Percentiles rank a stretch among this genome's conserved stretches.
Conservation (phyloP, 208 protist genomes). For the Acanthamoeba lugdunensis region DNA sequence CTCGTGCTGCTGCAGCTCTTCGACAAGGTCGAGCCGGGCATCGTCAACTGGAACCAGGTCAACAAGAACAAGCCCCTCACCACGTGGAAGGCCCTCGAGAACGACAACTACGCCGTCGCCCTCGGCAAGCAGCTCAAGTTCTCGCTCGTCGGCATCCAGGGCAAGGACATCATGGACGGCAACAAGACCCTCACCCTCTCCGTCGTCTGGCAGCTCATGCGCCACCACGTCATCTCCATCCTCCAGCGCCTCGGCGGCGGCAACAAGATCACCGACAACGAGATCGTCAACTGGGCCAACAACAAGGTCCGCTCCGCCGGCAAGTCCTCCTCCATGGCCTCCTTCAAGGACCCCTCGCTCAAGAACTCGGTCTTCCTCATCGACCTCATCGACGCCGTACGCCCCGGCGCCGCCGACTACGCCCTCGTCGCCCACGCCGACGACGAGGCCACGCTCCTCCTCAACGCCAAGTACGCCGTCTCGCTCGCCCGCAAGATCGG, state of each 20-base stretch:
- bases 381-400: constrained; percentile 86
- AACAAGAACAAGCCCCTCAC: constrained; percentile 85
- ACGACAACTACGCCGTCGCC: constrained; percentile 89
- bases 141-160: constrained; percentile 86
- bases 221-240: constrained; percentile 86
- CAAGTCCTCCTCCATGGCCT: constrained; percentile 83
- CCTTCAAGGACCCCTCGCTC: constrained; percentile 87
- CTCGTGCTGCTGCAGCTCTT: constrained; percentile 88
- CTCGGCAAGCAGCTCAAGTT: constrained; percentile 87
- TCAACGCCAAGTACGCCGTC: constrained; percentile 91
- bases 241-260: constrained; percentile 84
- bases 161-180: constrained; percentile 88
- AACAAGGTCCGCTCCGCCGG: constrained; percentile 76
- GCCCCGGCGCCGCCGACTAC: constrained; percentile 83
- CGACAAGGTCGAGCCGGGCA: constrained; percentile 88
- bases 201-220: constrained; percentile 91
- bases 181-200: constrained; percentile 88
- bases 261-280: constrained; percentile 85
- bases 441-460: constrained; percentile 79
- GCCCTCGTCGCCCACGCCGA: constrained; percentile 77
- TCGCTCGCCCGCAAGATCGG: constrained; percentile 90
- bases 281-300: constrained; percentile 88
- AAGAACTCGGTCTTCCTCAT: constrained; percentile 83
- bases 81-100: constrained; percentile 89
- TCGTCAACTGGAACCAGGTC: constrained; percentile 88